Conservation (phyloP, 768 basidiomycete genomes). For the Serpula lacrymans region DNA sequence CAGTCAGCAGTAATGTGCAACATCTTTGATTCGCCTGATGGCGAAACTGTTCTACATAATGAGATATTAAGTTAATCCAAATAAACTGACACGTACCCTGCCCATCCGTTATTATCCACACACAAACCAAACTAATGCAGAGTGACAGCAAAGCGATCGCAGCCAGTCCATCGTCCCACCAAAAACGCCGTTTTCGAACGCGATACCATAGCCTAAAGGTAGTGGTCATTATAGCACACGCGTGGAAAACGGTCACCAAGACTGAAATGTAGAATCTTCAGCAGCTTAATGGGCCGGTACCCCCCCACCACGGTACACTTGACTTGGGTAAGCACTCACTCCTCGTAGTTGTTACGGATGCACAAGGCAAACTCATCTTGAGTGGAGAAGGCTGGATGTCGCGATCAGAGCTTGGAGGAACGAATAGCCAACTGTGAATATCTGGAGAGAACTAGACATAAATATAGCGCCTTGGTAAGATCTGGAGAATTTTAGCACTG, state of each 20-base stretch:
- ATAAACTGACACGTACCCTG: too few relatives aligned
- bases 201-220: constrained; percentile 8
- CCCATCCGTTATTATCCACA: constrained; percentile 7
- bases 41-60: background rate
- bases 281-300: too few relatives aligned
- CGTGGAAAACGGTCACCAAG: constrained; percentile 4
- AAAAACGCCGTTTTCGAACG: constrained; percentile 1
- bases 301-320: too few relatives aligned
- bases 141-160: constrained; percentile 1
- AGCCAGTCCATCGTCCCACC: constrained; percentile 12
- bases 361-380: background rate
- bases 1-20: constrained; percentile 7
- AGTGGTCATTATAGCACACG: constrained; percentile 1
- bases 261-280: background rate
- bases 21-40: background rate
- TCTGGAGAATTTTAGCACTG: too few relatives aligned
- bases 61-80: background rate
- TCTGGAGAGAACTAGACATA: too few relatives aligned
- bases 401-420: too few relatives aligned
- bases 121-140: constrained; percentile 1
- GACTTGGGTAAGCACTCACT: background rate
- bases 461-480: too few relatives aligned
- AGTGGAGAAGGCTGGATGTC: background rate
- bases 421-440: too few relatives aligned
- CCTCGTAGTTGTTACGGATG: background rate